A percentile compares a stretch with the other conserved stretches of the same genome.
Conservation (phyloP, 371 early-diverging fungal genomes). For the Sporodiniella umbellata region DNA sequence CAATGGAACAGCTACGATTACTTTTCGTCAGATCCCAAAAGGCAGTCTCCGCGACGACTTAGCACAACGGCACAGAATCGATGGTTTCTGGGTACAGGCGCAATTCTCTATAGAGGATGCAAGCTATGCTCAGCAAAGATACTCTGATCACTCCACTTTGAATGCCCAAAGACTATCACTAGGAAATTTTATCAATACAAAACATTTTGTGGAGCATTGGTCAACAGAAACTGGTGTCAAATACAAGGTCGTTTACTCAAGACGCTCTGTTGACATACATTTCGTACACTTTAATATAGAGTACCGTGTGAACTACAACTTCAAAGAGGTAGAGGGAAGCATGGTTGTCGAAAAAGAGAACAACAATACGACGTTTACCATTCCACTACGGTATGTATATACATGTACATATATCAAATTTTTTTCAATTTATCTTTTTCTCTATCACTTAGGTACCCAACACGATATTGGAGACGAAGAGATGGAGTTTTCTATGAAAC, state of each 20-base stretch:
- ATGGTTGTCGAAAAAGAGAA: slow-evolving; percentile 23
- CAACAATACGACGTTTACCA: slow-evolving; percentile 18
- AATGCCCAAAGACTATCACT: slow-evolving; percentile 3
- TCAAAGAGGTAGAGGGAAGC: slow-evolving; percentile 28
- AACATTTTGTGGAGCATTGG: slow-evolving; percentile 19
- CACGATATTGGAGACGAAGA: slow-evolving; percentile 27
- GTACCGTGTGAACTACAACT: slow-evolving; percentile 28
- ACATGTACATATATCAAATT: no score
- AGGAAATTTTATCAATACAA: slow-evolving; percentile 7
- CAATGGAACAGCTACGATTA: slow-evolving; percentile 5
- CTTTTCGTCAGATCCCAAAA: slow-evolving; percentile 1
- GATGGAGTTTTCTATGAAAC: slow-evolving; percentile 1
- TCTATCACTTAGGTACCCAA: slow-evolving; percentile 27
- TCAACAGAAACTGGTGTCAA: neutral
- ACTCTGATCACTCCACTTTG: neutral
- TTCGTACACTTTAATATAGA: slow-evolving; percentile 23
- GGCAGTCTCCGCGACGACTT: neutral
- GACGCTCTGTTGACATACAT: slow-evolving; percentile 18
- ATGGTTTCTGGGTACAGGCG: neutral
- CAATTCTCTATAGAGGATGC: neutral
- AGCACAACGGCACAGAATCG: neutral
- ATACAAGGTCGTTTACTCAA: slow-evolving; percentile 19
- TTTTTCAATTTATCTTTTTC: no score
- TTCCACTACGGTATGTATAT: no score
- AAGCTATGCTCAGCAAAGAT: neutral